These are phyloP conservation scores for Aegilops sharonensis DNA, from an alignment of 176 grass and related monocot genomes.

Conservation along the genomic window DNA sequence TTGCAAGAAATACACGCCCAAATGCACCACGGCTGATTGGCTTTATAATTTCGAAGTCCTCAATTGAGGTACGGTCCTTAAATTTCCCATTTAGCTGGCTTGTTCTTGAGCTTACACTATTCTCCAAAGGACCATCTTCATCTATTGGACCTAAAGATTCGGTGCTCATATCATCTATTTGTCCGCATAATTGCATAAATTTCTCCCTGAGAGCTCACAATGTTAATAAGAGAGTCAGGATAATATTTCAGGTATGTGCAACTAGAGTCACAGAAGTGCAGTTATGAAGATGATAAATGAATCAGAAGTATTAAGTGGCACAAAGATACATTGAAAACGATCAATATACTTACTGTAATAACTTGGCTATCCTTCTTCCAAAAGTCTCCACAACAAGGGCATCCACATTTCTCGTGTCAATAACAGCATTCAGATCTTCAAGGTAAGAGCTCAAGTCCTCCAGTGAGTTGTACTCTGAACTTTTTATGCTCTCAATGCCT, in stretches of 20 bases:
- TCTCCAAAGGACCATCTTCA: conserved; percentile 61
- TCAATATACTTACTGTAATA: conserved; percentile 62
- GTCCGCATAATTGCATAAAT: conserved; percentile 81
- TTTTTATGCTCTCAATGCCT: conserved; percentile 59
- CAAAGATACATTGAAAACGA: not conserved
- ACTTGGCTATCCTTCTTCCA: conserved; percentile 79
- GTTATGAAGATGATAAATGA: not conserved
- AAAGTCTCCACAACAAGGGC: conserved; percentile 96
- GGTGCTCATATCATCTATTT: conserved; percentile 65
- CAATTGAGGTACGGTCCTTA: conserved; percentile 90
- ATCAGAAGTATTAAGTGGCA: not conserved
- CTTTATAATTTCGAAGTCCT: conserved; percentile 99
- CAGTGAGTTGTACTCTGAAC: conserved; percentile 64
- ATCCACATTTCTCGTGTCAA: conserved; percentile 88
- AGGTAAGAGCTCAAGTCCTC: conserved; percentile 79
- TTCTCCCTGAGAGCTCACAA: conserved; percentile 70
- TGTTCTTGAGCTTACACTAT: conserved; percentile 48
- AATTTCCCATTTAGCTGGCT: conserved; percentile 54
- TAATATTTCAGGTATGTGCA: conserved; percentile 15
- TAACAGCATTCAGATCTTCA: conserved; percentile 85
- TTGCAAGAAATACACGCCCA: conserved; percentile 93
- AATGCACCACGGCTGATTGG: conserved; percentile 89
- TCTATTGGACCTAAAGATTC: conserved; percentile 50
- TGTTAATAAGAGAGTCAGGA: conserved; percentile 22
- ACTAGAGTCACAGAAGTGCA: not conserved